A percentile compares a stretch with the other conserved stretches of the same genome.
These are phyloP conservation scores for Globisporangium emineosum DNA, from an alignment of 352 stramenopile genomes.

Conservation along the genomic window DNA sequence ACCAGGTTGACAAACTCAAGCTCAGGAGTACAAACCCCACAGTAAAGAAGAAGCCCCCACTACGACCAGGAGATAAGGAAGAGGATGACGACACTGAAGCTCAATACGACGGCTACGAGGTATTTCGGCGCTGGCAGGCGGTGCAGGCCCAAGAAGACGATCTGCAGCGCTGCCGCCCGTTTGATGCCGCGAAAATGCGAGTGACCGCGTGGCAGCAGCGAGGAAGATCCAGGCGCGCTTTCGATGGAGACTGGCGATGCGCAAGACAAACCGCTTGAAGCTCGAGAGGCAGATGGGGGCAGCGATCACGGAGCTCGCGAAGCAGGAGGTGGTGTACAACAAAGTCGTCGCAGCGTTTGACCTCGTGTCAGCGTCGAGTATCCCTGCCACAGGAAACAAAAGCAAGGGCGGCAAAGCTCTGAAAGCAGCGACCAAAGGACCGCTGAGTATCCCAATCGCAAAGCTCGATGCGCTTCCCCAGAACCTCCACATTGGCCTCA, in stretches of 20 bases:
- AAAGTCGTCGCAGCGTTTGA: constrained; percentile 42
- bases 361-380: constrained; percentile 14
- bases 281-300: no score
- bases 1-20: no score
- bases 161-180: constrained; percentile 22
- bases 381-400: not conserved
- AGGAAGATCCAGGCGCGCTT: constrained; percentile 68
- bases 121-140: no score
- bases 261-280: constrained; percentile 42
- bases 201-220: constrained; percentile 32
- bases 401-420: constrained; percentile 8
- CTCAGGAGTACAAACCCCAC: no score
- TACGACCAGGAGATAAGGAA: no score
- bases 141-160: no score
- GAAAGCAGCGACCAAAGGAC: constrained; percentile 6
- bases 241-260: constrained; percentile 48
- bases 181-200: constrained; percentile 28
- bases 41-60: no score
- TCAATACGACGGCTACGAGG: no score
- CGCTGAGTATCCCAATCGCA: constrained; percentile 39
- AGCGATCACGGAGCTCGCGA: constrained; percentile 46
- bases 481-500: constrained; percentile 32
- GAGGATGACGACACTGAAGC: no score
- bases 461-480: constrained; percentile 43
- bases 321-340: constrained; percentile 51